These are phyloP conservation scores for Globisporangium uncinulatum DNA, from an alignment of 352 stramenopile species.

Conservation along the genomic window DNA sequence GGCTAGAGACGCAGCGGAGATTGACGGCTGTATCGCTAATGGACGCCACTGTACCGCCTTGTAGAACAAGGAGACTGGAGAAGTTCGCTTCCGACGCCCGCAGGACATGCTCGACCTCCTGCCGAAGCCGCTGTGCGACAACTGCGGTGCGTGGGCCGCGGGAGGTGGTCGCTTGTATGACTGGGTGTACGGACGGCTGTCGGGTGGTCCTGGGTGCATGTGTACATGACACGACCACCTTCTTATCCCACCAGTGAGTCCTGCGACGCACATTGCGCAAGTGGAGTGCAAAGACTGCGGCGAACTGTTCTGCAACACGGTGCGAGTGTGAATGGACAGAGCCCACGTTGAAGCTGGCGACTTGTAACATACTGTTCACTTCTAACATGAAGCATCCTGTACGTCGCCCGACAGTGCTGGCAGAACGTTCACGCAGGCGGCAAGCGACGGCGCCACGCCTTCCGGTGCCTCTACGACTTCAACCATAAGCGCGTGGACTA, in stretches of 20 bases:
- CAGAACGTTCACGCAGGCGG: slow-evolving; percentile 83
- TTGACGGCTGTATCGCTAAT: neutral
- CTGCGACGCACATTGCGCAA: slow-evolving; percentile 31
- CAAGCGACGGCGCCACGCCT: slow-evolving; percentile 70
- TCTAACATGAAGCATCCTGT: neutral
- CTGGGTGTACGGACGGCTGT: neutral
- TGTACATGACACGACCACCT: too few species aligned
- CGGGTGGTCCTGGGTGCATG: too few species aligned
- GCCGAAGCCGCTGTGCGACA: slow-evolving; percentile 80
- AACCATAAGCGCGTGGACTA: slow-evolving; percentile 91
- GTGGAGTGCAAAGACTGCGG: slow-evolving; percentile 88
- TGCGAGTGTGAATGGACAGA: slow-evolving; percentile 12
- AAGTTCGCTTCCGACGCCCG: slow-evolving; percentile 87
- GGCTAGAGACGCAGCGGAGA: too few species aligned
- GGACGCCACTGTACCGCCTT: neutral
- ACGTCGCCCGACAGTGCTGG: slow-evolving; percentile 60
- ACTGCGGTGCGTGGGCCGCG: slow-evolving; percentile 57
- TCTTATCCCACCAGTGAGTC: slow-evolving; percentile 4
- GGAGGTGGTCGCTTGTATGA: too few species aligned
- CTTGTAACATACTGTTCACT: neutral
- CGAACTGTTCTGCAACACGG: slow-evolving; percentile 86
- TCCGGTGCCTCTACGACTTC: slow-evolving; percentile 88
- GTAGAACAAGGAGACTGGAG: slow-evolving; percentile 89
- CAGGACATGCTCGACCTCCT: slow-evolving; percentile 91
- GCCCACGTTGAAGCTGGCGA: neutral